Evolutionary conservation across 2,329 filamentous ascomycete species (phyloP).

Genomic region (Cryphonectria radicalis): DNA sequence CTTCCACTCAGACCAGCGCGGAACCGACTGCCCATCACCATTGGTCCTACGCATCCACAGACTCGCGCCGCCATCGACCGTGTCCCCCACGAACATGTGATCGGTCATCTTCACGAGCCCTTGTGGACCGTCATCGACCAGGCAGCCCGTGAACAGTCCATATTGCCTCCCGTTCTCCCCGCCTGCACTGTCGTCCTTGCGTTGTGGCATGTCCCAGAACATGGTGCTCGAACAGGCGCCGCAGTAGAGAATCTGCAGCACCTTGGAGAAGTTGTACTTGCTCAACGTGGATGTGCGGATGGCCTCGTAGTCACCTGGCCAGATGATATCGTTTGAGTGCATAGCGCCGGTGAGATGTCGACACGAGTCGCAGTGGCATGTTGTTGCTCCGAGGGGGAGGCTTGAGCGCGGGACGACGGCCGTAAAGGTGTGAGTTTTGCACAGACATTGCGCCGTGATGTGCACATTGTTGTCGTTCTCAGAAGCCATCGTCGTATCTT

Average conservation of each 20-base stretch:
- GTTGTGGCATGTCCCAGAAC: constrained; percentile 43
- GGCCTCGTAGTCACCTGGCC: constrained; percentile 42
- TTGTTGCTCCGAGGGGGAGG: constrained; percentile 46
- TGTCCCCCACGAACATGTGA: constrained; percentile 54
- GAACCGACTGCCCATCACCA: constrained; percentile 34
- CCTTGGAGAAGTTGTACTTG: constrained; percentile 43
- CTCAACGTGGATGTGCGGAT: constrained; percentile 39
- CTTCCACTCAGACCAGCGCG: constrained; percentile 36
- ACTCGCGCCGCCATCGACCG: constrained; percentile 55
- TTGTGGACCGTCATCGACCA: constrained; percentile 38
- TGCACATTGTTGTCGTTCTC: constrained; percentile 28
- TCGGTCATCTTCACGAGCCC: constrained; percentile 40
- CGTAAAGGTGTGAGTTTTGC: constrained; percentile 47
- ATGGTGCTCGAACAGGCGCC: constrained; percentile 48
- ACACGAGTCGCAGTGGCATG: constrained; percentile 57
- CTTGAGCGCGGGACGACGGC: constrained; percentile 37
- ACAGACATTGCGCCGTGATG: constrained; percentile 50
- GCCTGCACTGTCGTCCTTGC: constrained; percentile 17
- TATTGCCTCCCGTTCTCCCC: constrained; percentile 32
- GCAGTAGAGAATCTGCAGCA: constrained; percentile 46
- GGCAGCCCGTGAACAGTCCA: constrained; percentile 44
- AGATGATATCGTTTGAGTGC: constrained; percentile 42
- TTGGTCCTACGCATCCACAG: constrained; percentile 48
- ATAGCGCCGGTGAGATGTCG: constrained; percentile 49
- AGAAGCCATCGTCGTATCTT: background rate